Conservation (phyloP, 2,329 filamentous ascomycete genomes). For the Uncinocarpus reesii region DNA sequence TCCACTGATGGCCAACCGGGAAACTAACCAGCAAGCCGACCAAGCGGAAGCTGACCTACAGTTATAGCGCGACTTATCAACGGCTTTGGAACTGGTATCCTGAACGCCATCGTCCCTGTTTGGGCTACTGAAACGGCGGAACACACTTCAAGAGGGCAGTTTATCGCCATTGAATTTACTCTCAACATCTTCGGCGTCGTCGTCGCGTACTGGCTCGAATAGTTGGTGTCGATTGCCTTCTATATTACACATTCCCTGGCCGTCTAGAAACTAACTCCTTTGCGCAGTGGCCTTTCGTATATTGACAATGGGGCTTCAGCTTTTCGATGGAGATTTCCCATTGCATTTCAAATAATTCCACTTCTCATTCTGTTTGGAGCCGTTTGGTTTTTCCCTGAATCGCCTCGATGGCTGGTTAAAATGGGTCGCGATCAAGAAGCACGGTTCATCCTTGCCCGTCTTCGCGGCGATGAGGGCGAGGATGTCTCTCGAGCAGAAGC, state of each 20-base stretch:
- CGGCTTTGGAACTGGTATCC: constrained; percentile 57
- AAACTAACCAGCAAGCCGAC: too few species aligned
- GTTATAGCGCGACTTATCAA: constrained; percentile 48
- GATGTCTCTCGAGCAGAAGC: constrained; percentile 43
- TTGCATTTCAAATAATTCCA: constrained; percentile 59
- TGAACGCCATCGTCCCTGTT: constrained; percentile 61
- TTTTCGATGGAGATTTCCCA: constrained; percentile 58
- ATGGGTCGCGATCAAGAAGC: constrained; percentile 57
- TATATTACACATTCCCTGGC: not conserved
- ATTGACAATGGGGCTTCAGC: constrained; percentile 48
- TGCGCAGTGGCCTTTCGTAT: constrained; percentile 47
- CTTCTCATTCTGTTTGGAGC: constrained; percentile 46
- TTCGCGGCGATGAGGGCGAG: constrained; percentile 51
- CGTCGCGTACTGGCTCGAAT: constrained; percentile 52
- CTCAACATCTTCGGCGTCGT: constrained; percentile 63
- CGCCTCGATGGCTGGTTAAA: constrained; percentile 48
- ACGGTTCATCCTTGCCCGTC: constrained; percentile 51
- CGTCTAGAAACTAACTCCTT: constrained; percentile 11
- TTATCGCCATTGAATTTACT: constrained; percentile 62
- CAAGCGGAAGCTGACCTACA: not conserved
- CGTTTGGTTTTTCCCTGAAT: constrained; percentile 61
- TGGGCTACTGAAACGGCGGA: constrained; percentile 62
- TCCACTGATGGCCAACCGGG: not conserved
- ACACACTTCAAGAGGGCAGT: constrained; percentile 57
- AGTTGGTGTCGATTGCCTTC: constrained; percentile 26